Evolutionary conservation across 352 stramenopile genomes (phyloP).

Genomic region (Plasmopara halstedii): DNA sequence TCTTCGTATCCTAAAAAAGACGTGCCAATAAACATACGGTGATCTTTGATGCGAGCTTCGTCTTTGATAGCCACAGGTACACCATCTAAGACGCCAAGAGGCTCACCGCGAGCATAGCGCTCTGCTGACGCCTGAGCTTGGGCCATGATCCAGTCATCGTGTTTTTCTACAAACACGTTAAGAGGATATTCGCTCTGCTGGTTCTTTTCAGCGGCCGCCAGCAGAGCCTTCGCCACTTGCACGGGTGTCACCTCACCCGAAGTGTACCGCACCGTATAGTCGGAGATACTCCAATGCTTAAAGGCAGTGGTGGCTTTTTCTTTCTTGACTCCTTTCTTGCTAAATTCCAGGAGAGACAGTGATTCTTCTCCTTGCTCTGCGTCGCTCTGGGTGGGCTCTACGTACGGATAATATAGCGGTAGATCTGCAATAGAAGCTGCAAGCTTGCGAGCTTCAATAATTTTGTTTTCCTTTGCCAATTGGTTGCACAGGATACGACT

Average conservation of each 20-base stretch:
- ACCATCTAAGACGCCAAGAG: constrained; percentile 77
- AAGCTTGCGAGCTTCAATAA: constrained; percentile 50
- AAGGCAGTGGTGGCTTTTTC: constrained; percentile 20
- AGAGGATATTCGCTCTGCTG: constrained; percentile 42
- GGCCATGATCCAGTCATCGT: constrained; percentile 61
- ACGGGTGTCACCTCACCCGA: constrained; percentile 41
- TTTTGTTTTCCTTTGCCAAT: constrained; percentile 51
- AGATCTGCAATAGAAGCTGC: constrained; percentile 55
- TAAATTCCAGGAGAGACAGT: constrained; percentile 26
- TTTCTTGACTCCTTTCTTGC: constrained; percentile 13
- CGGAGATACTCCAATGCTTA: constrained; percentile 56
- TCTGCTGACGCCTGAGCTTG: constrained; percentile 57
- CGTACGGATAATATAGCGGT: constrained; percentile 79
- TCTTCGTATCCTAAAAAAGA: constrained; percentile 57
- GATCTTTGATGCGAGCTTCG: constrained; percentile 64
- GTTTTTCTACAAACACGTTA: constrained; percentile 66
- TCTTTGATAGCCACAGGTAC: constrained; percentile 88
- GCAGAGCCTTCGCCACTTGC: constrained; percentile 58
- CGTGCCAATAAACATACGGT: constrained; percentile 65
- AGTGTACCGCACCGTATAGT: constrained; percentile 58
- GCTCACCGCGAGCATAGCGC: constrained; percentile 57
- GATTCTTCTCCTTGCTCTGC: constrained; percentile 10
- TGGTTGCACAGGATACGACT: constrained; percentile 40
- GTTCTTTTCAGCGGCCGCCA: constrained; percentile 48
- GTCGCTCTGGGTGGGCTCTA: constrained; percentile 33